Base-by-base conservation (phyloP, 1,139 yeast genomes). In the Spathaspora sp. region DNA sequence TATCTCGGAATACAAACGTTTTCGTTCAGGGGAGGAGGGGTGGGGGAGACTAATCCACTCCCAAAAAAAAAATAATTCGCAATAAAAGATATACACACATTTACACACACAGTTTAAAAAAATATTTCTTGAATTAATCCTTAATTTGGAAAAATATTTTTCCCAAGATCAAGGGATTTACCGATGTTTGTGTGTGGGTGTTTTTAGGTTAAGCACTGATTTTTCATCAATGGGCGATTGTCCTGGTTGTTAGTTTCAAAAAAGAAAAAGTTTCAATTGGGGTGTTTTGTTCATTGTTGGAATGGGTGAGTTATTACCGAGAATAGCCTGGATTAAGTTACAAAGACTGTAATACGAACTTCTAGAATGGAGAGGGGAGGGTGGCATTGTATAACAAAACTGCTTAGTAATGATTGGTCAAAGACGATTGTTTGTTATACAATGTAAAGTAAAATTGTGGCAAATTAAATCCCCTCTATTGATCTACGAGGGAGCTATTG, bases 1-100 rank as follows among this genome's bases (percentile, higher is more conserved):
- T 29, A 13, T 31, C 18, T 31, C 36, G 36, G 36, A 31, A 31
- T 18, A 26, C 36, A 31, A 31, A 31, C 36, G 36, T 31, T 31
- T 31, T 31, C 36, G 6, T 31, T 31, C 10, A 31, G 36, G 16
- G 23, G 23, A 20, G 23, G 36, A 13, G 36, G 36, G 18, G 36
- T 6, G 17, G 36, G 36, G 36, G 9, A 13, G 36, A 29, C 7
- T 31, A 31, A 13, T 7, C 3, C 18, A 7, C 16, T 13, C 13
- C 16, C 10, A 31, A 13, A 31, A 13, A 31, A 31, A 31, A 31
- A 31, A 31, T 31, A 31, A 31, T 11, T 31, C 13, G 13, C 7
- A 20, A 20, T 4, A 20, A 20, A 20, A 20, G 7, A 20, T 7
- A 4, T 7, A 20, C 23, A 20, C 23, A 20, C 23, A 20, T 20